Conservation (phyloP, 805 yeast species). For the Jamesozyma gamospora region DNA sequence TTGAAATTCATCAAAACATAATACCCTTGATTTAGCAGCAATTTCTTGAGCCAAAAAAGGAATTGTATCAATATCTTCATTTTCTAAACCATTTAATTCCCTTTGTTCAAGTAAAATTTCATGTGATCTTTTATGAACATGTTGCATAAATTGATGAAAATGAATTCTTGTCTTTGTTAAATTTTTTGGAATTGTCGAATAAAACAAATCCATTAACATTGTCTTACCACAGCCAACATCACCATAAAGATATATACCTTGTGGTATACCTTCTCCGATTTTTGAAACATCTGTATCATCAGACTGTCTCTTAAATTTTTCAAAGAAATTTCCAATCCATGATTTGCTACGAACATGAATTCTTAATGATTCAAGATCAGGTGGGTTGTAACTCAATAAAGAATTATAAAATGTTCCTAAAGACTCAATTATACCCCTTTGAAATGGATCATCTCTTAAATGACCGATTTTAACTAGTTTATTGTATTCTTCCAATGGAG, state of each 20-base stretch:
- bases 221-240: conserved; percentile 99
- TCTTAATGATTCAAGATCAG: conserved; percentile 42
- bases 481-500: conserved; percentile 47
- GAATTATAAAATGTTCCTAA: conserved; percentile 50
- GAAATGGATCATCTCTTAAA: conserved; percentile 67
- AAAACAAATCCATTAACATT: conserved; percentile 94
- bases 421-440: conserved; percentile 57
- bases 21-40: conserved; percentile 60
- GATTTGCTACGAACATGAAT: conserved; percentile 32
- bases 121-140: conserved; percentile 79
- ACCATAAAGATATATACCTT: conserved; percentile 87
- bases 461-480: conserved; percentile 38
- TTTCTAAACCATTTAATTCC: conserved; percentile 4
- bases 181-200: conserved; percentile 68
- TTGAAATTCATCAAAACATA: conserved; percentile 96
- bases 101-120: conserved; percentile 50
- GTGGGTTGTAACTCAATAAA: conserved; percentile 51
- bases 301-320: background rate
- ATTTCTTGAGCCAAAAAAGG: conserved; percentile 79
- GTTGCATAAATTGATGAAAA: conserved; percentile 96
- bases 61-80: conserved; percentile 50
- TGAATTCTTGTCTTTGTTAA: conserved; percentile 75
- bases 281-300: conserved; percentile 7
- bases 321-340: conserved; percentile 35
- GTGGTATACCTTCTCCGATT: conserved; percentile 40